Conservation (phyloP, 768 basidiomycete genomes). For the Pseudohyphozyma bogoriensis region DNA sequence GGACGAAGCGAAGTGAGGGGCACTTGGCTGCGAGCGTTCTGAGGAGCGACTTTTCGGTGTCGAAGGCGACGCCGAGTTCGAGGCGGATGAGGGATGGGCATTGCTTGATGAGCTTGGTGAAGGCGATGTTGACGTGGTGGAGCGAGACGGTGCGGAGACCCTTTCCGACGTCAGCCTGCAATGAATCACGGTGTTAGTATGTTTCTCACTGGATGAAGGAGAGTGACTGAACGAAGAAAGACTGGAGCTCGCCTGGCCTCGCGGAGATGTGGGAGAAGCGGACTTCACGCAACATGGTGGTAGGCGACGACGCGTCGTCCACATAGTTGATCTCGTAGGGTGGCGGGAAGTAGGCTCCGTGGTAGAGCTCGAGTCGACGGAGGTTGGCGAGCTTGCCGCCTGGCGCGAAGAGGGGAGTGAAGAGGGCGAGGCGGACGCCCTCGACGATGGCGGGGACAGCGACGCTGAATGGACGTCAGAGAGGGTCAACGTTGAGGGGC, state of each 20-base stretch:
- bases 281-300: constrained; percentile 5
- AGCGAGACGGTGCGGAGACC: constrained; percentile 4
- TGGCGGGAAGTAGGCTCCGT: constrained; percentile 10
- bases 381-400: background rate
- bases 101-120: background rate
- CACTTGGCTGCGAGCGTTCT: background rate
- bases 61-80: constrained; percentile 10
- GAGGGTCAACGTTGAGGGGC: no score
- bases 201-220: no score
- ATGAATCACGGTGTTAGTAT: no score
- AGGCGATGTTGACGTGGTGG: constrained; percentile 1
- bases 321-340: constrained; percentile 1
- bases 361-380: constrained; percentile 16
- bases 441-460: background rate
- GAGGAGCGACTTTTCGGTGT: background rate
- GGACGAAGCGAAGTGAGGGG: background rate
- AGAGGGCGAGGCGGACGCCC: background rate
- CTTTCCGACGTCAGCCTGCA: background rate
- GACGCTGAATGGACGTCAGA: no score
- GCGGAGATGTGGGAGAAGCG: constrained; percentile 15
- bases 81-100: constrained; percentile 10
- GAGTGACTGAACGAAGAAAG: no score
- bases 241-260: background rate
- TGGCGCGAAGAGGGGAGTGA: background rate
- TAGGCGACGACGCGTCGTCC: background rate